These are phyloP conservation scores for Botrytis byssoidea DNA, from an alignment of 2,329 filamentous ascomycete species.

Conservation along the genomic window DNA sequence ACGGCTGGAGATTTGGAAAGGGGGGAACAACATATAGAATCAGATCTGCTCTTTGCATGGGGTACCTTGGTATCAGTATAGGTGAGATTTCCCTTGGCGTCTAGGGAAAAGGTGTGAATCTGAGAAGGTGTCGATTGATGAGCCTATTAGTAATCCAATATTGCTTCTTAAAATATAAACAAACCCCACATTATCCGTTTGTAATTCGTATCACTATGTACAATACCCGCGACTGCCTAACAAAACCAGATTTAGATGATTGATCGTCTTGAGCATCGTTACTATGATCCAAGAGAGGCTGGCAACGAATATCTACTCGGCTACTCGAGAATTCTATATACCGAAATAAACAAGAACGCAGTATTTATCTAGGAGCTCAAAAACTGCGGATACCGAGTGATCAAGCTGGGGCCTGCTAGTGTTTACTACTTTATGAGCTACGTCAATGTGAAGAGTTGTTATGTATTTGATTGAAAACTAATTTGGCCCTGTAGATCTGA, in stretches of 20 bases:
- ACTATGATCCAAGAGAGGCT: neutral
- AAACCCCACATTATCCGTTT: neutral
- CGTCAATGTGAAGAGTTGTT: neutral
- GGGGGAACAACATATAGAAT: neutral
- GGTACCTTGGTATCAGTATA: neutral
- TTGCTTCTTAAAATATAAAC: neutral
- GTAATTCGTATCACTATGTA: neutral
- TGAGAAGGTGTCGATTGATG: neutral
- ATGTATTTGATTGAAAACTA: neutral
- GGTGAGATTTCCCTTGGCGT: neutral
- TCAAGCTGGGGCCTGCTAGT: neutral
- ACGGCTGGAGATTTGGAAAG: neutral
- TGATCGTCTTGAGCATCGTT: neutral
- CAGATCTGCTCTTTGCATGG: neutral
- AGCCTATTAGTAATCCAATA: neutral
- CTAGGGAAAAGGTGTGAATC: neutral
- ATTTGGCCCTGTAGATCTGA: neutral
- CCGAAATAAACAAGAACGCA: neutral
- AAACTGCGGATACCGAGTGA: neutral
- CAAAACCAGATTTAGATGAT: neutral
- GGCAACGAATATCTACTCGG: neutral
- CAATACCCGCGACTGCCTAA: neutral
- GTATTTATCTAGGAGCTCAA: neutral
- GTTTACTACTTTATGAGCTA: neutral
- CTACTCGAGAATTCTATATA: neutral